A percentile compares a stretch with the other conserved stretches of the same genome.
Conservation (phyloP, 2,329 filamentous ascomycete species). For the Exophiala alcalophila region DNA sequence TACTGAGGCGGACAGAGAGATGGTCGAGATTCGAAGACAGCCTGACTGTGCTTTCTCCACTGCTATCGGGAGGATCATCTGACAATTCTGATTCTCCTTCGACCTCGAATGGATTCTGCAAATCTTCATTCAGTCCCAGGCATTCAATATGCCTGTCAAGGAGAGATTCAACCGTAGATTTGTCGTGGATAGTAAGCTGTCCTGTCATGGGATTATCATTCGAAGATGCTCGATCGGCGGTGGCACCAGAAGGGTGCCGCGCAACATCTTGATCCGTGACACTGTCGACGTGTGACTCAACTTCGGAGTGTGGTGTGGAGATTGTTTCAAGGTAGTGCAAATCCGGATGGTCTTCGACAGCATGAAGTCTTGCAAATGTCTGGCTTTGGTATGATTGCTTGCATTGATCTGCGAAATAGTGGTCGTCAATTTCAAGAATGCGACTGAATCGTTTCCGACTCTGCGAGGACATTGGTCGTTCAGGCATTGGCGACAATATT, state of each 20-base stretch:
- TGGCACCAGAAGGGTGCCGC: too few relatives aligned
- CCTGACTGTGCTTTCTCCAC: conserved; percentile 13
- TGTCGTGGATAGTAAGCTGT: conserved; percentile 27
- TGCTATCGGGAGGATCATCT: neutral
- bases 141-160: conserved; percentile 32
- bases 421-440: conserved; percentile 32
- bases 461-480: conserved; percentile 33
- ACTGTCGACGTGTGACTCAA: neutral
- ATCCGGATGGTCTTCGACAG: conserved; percentile 20
- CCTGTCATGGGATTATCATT: conserved; percentile 2
- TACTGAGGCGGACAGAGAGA: neutral
- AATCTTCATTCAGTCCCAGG: conserved; percentile 23
- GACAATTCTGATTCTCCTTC: conserved; percentile 2
- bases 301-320: neutral
- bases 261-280: neutral
- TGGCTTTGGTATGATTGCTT: conserved; percentile 9
- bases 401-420: conserved; percentile 8
- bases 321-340: conserved; percentile 5
- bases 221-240: neutral
- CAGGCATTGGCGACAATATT: conserved; percentile 34
- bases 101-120: conserved; percentile 3
- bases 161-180: conserved; percentile 31
- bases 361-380: conserved; percentile 19
- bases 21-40: conserved; percentile 3
- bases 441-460: conserved; percentile 33